Evolutionary conservation across 441 rosid species (phyloP), one percentile per base, ranked within the genome.

Genomic region (Brassica balearica): DNA sequence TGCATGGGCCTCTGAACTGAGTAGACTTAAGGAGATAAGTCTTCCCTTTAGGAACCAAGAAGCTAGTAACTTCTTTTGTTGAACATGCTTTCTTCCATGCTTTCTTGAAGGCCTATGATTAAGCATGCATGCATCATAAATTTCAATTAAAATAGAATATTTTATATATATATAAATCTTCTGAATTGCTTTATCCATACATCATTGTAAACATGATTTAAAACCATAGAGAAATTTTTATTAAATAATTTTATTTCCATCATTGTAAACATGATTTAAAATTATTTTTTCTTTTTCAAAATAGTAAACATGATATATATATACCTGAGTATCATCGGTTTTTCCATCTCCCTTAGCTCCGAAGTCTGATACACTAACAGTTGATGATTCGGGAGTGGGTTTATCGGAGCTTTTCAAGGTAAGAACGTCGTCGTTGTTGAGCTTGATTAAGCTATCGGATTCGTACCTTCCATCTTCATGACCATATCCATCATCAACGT

Each of bases 31-130:
- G 83, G 32, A 48, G 87, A 72, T 91, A 92, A 34, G 34, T 79
- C 22, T 85, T 86, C 3, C 79, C 85, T 74, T 74, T 17, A 46
- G 98, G 90, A 60, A 92, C 81, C 72, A 83, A 81, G 60, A 94
- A 71, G 3, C 68, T 81, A 55, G 65, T 88, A 56, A 74, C 83
- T 53, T 73, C 85, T 6, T 59, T 29, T 8, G 82, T 62, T 8
- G 90, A 82, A 73, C 97, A 94, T 66, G 95, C 97, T 82, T 71
- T 85, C 17, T 88, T 68, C 98, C 98, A 94, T 19, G 93, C 97
- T 75, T 86, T 81, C 80, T 74, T 36, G 63, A 94, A 90, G 41
- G 92, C 93, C 97, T 90, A 51, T 48, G 80, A 34, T 32, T 53
- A 74, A 64, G 15, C 73, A 70, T 36, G 65, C 22, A 73, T 70